Percentiles rank a stretch among this genome's conserved stretches.
phyloP scores from a whole-genome alignment of 768 basidiomycete species.

The Hysterangium stoloniferum region DNA sequence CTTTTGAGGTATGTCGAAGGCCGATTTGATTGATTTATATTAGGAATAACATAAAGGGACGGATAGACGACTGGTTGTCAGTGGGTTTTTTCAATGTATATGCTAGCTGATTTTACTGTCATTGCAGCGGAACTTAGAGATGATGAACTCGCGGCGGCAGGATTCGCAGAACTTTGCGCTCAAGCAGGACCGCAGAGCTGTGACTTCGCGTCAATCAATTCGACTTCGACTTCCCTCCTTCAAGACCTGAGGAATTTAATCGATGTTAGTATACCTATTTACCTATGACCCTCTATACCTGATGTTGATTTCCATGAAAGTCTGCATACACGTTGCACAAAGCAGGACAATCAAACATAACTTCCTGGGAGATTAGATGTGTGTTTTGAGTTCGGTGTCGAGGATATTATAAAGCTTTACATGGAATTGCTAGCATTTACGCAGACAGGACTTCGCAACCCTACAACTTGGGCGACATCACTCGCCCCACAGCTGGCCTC shows the following conservation, averaged over 20 bases:
- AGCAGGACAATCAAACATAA: neutral
- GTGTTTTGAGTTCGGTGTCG: neutral
- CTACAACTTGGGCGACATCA: neutral
- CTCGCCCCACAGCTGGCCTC: neutral
- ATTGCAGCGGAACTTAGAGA: too few relatives aligned
- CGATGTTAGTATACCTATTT: conserved; percentile 17
- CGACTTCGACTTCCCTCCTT: conserved; percentile 14
- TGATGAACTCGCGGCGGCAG: neutral
- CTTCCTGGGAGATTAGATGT: conserved; percentile 5
- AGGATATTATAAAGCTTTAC: too few relatives aligned
- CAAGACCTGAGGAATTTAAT: conserved; percentile 19
- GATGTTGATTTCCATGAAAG: conserved; percentile 16
- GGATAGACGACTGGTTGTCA: too few relatives aligned
- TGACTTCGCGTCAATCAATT: conserved; percentile 17
- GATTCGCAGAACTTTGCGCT: neutral
- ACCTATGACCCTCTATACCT: conserved; percentile 18
- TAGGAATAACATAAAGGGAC: too few relatives aligned
- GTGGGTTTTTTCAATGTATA: too few relatives aligned
- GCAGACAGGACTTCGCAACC: neutral
- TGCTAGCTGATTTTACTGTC: too few relatives aligned
- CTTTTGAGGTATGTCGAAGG: too few relatives aligned
- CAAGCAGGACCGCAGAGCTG: conserved; percentile 24
- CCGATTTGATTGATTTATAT: too few relatives aligned
- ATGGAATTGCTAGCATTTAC: neutral
- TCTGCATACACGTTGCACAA: conserved; percentile 1